These are phyloP conservation scores for Cutaneotrichosporon cavernicola DNA, from an alignment of 1,284 basidiomycete species.

Conservation along the genomic window DNA sequence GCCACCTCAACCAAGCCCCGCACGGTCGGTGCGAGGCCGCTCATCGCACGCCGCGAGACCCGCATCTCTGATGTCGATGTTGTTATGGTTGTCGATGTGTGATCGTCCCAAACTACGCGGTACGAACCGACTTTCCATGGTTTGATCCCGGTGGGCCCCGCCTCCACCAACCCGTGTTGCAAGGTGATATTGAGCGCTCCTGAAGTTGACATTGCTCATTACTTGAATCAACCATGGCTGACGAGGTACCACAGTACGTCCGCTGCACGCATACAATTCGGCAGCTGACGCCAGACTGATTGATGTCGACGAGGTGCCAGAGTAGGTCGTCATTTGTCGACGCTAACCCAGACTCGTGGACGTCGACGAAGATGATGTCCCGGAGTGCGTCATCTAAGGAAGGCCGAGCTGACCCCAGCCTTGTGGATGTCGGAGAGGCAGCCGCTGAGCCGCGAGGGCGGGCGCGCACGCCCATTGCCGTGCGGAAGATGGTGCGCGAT, in stretches of 20 bases:
- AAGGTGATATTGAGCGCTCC: too few relatives aligned
- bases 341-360: constrained; percentile 10
- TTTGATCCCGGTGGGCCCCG: constrained; percentile 16
- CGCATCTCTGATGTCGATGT: neutral
- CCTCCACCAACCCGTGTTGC: neutral
- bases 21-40: constrained; percentile 14
- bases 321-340: neutral
- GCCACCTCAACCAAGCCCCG: constrained; percentile 8
- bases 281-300: constrained; percentile 15
- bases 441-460: neutral
- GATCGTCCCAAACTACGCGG: too few relatives aligned
- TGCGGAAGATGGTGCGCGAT: constrained; percentile 29
- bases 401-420: neutral
- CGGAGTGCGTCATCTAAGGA: neutral
- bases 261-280: neutral
- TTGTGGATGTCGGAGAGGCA: constrained; percentile 8
- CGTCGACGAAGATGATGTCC: constrained; percentile 9
- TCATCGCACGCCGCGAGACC: constrained; percentile 2
- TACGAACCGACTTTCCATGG: constrained; percentile 2
- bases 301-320: constrained; percentile 7
- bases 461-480: neutral
- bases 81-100: neutral
- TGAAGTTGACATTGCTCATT: neutral
- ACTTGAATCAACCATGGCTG: constrained; percentile 8
- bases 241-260: constrained; percentile 23